Conservation (phyloP, 257 asterid genomes). For the Solanum bulbocastanum region DNA sequence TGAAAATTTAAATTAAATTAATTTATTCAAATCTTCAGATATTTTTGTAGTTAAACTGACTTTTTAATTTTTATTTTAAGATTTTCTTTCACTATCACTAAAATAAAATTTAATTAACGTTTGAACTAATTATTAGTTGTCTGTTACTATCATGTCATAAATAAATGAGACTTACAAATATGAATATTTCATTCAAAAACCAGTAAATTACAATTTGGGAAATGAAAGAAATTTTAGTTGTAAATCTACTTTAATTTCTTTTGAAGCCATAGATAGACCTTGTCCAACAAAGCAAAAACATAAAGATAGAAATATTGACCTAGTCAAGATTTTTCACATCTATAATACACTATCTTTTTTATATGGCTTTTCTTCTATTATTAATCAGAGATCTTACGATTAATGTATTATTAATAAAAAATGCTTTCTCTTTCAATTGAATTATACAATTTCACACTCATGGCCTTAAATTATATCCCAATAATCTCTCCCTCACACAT, state of each 20-base stretch:
- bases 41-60: background rate
- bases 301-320: background rate
- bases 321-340: background rate
- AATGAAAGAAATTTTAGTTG: no score
- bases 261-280: background rate
- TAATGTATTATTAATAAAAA: background rate
- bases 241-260: background rate
- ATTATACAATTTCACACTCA: background rate
- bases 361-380: background rate
- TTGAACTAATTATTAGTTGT: background rate
- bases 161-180: background rate
- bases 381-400: background rate
- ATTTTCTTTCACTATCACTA: background rate
- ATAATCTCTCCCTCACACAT: background rate
- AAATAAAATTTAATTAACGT: background rate
- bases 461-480: background rate
- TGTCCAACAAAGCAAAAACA: background rate
- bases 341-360: fast-evolving
- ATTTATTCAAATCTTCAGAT: background rate
- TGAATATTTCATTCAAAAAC: background rate
- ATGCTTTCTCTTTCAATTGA: background rate
- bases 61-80: background rate
- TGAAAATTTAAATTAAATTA: background rate
- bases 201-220: background rate
- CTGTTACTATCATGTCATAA: background rate